A percentile compares a stretch with the other conserved stretches of the same genome.
phyloP scores from a whole-genome alignment of 106 monocot genomes.

The Apostasia ramifera region DNA sequence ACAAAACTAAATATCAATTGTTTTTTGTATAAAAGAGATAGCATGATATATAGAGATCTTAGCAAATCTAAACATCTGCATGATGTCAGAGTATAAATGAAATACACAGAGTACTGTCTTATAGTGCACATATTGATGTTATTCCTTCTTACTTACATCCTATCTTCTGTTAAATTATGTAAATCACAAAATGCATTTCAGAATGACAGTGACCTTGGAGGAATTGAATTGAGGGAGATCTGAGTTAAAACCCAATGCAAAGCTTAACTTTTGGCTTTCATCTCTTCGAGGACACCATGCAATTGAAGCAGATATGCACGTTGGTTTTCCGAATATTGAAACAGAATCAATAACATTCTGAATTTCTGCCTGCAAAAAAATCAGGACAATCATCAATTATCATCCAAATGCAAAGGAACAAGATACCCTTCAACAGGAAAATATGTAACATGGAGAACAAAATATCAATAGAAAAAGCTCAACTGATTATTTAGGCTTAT shows the following conservation, averaged over 20 bases:
- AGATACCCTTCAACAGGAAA: no score
- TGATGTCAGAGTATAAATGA: no score
- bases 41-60: no score
- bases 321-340: slow-evolving; percentile 61
- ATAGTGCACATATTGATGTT: no score
- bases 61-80: no score
- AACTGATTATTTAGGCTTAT: no score
- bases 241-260: slow-evolving; percentile 80
- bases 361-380: slow-evolving; percentile 73
- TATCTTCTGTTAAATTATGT: neutral
- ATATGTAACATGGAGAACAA: no score
- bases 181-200: neutral
- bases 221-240: slow-evolving; percentile 81
- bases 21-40: no score
- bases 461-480: no score
- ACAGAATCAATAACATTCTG: slow-evolving; percentile 80
- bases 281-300: slow-evolving; percentile 75
- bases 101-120: no score
- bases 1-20: no score
- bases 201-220: slow-evolving; percentile 48
- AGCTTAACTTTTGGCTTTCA: slow-evolving; percentile 51
- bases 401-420: neutral
- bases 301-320: slow-evolving; percentile 74
- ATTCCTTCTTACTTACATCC: no score
- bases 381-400: neutral